Percentiles rank a stretch among this genome's conserved stretches.
phyloP scores from a whole-genome alignment of 805 yeast genomes.

The Candida montana region DNA sequence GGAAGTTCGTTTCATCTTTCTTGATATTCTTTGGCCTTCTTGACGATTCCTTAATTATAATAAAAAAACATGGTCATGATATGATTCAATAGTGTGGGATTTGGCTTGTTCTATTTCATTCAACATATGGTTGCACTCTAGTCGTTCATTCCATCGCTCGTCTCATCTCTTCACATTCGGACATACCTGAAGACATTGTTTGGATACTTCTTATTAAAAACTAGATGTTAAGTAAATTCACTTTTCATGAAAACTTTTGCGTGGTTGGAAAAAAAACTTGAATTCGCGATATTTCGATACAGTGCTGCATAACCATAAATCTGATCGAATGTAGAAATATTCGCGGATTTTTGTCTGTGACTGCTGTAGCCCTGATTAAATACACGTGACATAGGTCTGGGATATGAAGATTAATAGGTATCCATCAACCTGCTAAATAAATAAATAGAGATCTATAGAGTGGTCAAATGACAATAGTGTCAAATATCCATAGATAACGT shows the following conservation, averaged over 20 bases:
- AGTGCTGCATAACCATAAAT: conserved; percentile 8
- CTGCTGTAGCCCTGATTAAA: background rate
- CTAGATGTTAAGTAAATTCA: conserved; percentile 13
- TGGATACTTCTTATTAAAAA: conserved; percentile 12
- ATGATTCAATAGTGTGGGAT: background rate
- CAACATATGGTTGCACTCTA: background rate
- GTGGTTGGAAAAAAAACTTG: conserved; percentile 17
- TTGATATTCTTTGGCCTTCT: background rate
- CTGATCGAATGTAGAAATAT: background rate
- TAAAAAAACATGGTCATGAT: too few species aligned
- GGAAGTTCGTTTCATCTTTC: background rate
- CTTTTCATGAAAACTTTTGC: conserved; percentile 26
- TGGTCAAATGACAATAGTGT: too few species aligned
- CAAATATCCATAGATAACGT: too few species aligned
- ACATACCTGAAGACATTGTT: conserved; percentile 28
- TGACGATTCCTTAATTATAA: background rate
- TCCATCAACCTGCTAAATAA: too few species aligned
- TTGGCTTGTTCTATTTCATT: background rate
- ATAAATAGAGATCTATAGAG: too few species aligned
- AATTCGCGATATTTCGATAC: conserved; percentile 5
- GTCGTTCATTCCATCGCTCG: background rate
- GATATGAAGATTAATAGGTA: too few species aligned
- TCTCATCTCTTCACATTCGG: background rate
- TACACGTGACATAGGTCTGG: conserved; percentile 7
- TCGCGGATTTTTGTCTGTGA: background rate